Base-by-base conservation (phyloP, 352 stramenopile genomes). In the Phytophthora pisi region DNA sequence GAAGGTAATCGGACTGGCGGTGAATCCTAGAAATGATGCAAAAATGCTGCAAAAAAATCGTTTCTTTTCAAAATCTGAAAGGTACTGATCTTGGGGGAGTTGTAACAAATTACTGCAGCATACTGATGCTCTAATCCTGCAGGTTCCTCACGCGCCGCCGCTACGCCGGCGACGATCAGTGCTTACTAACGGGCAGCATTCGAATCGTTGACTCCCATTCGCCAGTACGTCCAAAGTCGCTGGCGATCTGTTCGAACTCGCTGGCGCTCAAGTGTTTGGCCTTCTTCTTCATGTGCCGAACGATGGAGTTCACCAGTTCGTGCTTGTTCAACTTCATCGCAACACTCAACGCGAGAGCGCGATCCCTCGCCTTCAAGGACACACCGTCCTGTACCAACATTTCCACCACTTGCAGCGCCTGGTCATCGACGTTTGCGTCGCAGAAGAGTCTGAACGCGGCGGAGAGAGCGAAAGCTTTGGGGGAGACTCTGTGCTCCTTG, bases 401-500 rank as follows among this genome's bases (percentile, higher is more conserved):
- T 9, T 59, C 65, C 15, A 72, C 36, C 23, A 64, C 23, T 68
- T 51, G 18, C 23, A 64, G 18, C 18, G 52, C 53, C 4, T 20
- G 18, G 10, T 51, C 34, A 18, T 60, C 23, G n/a, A 64, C 26
- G 0, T 51, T 54, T 18, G 26, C 31, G 5, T 23, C 6, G 26
- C 47, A 64, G 13, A 72, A 43, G 3, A 47, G 34, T 13, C 31
- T 57, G 36, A 68, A 72, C 1, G 47, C 65, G 28, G 40, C 45
- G 15, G 54, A 7, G n/a, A 30, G 52, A 15, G 58, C 45, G 24
- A 34, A 62, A 5, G 43, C 24, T n/a, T 72, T 67, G 1, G 51
- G 52, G 10, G 28, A 46, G 15, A 68, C 28, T 18, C 23, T 5
- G 31, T 63, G 58, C 15, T 68, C 18, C 58, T 60, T 38, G 28